A percentile compares a stretch with the other conserved stretches of the same genome.
Conservation (phyloP, 176 grass and related monocot species). For the Cenchrus fungigraminus region DNA sequence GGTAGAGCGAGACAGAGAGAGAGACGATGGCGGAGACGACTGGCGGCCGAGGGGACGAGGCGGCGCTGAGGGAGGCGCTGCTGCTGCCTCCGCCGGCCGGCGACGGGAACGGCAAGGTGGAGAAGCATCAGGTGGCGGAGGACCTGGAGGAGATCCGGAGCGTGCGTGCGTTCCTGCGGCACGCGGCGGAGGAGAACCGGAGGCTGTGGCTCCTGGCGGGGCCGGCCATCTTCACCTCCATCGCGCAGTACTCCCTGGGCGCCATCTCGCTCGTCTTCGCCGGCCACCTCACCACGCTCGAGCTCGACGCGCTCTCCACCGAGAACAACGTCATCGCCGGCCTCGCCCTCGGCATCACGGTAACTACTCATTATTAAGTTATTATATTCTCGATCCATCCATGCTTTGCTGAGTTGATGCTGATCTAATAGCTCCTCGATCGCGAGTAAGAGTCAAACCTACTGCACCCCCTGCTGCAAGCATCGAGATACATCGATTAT, state of each 20-base stretch:
- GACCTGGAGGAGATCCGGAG: constrained; percentile 79
- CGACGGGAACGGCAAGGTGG: not conserved
- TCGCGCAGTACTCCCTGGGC: constrained; percentile 88
- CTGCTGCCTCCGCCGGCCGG: not conserved
- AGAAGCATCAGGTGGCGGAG: not conserved
- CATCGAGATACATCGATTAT: not conserved
- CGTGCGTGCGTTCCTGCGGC: constrained; percentile 40
- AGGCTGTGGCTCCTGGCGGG: constrained; percentile 68
- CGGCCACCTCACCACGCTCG: constrained; percentile 85
- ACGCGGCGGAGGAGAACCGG: constrained; percentile 66
- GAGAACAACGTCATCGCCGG: constrained; percentile 87
- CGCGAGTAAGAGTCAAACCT: too few species aligned
- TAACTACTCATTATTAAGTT: not conserved
- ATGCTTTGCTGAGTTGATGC: not conserved
- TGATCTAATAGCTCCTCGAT: too few species aligned
- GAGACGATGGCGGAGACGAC: constrained; percentile 12
- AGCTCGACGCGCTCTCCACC: constrained; percentile 89
- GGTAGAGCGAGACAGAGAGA: too few species aligned
- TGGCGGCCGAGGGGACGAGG: not conserved
- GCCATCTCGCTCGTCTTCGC: constrained; percentile 69
- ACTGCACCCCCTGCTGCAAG: too few species aligned
- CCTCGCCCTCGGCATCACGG: constrained; percentile 78
- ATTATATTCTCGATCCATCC: not conserved
- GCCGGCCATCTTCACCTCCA: constrained; percentile 78
- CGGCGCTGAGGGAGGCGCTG: constrained; percentile 26